Evolutionary conservation across 2,329 filamentous ascomycete genomes (phyloP).

Genomic region (Colletotrichum eleusines): DNA sequence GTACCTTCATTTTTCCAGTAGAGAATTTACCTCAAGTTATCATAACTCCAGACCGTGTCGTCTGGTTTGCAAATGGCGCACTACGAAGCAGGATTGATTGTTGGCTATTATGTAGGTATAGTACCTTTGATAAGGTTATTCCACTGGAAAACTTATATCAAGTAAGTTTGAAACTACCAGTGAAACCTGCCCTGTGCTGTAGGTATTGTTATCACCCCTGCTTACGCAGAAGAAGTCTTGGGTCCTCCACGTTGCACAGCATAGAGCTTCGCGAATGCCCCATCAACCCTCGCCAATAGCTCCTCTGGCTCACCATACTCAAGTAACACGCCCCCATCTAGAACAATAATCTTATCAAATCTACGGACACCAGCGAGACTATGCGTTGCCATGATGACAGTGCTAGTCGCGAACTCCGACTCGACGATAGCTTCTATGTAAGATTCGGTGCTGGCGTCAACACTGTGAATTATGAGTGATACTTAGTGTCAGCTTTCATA

Average conservation of each 20-base stretch:
- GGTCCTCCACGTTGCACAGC: constrained; percentile 26
- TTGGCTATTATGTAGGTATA: constrained; percentile 14
- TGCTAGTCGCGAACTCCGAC: constrained; percentile 26
- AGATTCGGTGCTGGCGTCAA: constrained; percentile 23
- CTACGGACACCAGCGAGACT: constrained; percentile 26
- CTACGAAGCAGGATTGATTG: constrained; percentile 14
- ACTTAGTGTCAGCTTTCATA: constrained; percentile 22
- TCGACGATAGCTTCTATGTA: constrained; percentile 18
- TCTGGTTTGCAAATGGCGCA: constrained; percentile 15
- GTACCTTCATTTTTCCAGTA: too few species aligned
- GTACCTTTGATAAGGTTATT: constrained; percentile 9
- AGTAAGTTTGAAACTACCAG: constrained; percentile 21
- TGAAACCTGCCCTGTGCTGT: constrained; percentile 21
- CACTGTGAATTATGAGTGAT: constrained; percentile 25
- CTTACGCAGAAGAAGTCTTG: constrained; percentile 28
- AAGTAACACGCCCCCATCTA: constrained; percentile 28
- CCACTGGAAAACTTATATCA: constrained; percentile 13
- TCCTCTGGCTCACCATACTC: constrained; percentile 29
- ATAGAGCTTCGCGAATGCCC: constrained; percentile 30
- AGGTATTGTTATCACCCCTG: constrained; percentile 17
- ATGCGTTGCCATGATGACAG: constrained; percentile 27
- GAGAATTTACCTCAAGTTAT: too few species aligned
- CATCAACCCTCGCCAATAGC: constrained; percentile 29
- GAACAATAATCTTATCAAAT: constrained; percentile 25
- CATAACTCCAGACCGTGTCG: too few species aligned